Percentiles rank a stretch among this genome's conserved stretches.
These are phyloP conservation scores for Cladosporium sp. DNA, from an alignment of 2,329 filamentous ascomycete species.

Conservation along the genomic window DNA sequence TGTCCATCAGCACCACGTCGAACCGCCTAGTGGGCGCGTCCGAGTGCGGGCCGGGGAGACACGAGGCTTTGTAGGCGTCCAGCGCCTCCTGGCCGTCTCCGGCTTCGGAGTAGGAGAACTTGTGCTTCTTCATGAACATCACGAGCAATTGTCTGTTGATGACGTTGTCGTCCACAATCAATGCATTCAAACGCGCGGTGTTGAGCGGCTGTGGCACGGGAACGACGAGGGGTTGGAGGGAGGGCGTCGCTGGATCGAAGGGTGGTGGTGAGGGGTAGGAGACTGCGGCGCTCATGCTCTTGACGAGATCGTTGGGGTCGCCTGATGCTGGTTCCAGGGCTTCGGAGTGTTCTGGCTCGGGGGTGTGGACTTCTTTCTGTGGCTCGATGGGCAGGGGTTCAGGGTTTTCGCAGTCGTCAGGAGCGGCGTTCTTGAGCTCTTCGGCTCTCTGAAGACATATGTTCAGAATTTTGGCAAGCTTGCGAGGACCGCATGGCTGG, in stretches of 20 bases:
- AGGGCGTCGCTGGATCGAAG: slow-evolving; percentile 25
- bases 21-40: slow-evolving; percentile 26
- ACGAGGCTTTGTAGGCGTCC: slow-evolving; percentile 40
- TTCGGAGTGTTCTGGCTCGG: not conserved
- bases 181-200: not conserved
- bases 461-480: slow-evolving; percentile 40
- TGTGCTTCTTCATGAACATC: slow-evolving; percentile 21
- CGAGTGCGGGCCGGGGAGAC: slow-evolving; percentile 21
- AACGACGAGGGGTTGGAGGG: slow-evolving; percentile 16
- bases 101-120: slow-evolving; percentile 31
- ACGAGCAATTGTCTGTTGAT: slow-evolving; percentile 27
- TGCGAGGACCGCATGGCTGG: slow-evolving; percentile 42
- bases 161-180: slow-evolving; percentile 31
- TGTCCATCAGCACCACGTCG: slow-evolving; percentile 50
- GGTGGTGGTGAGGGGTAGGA: slow-evolving; percentile 24
- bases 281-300: slow-evolving; percentile 23
- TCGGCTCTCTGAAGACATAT: slow-evolving; percentile 33
- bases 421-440: slow-evolving; percentile 12
- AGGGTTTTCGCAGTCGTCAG: not conserved
- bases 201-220: not conserved
- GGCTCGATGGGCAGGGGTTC: not conserved
- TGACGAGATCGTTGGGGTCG: slow-evolving; percentile 15
- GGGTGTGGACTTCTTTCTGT: not conserved
- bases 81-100: slow-evolving; percentile 52
- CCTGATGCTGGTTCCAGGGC: not conserved